Base-by-base conservation (phyloP, 2,329 filamentous ascomycete species). In the Aspergillus ruber region DNA sequence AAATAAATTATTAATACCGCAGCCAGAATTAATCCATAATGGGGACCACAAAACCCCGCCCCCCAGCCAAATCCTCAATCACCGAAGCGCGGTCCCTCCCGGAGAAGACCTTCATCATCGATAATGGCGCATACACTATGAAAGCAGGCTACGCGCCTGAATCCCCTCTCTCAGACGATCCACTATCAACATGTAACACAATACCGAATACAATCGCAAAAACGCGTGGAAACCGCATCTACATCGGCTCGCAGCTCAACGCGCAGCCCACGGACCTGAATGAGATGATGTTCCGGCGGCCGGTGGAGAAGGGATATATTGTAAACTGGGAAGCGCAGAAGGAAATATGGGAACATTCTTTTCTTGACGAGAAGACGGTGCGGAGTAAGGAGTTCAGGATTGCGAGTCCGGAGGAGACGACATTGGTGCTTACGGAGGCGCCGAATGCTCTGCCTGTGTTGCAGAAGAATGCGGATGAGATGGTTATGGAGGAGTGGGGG, bases 261-360 rank as follows among this genome's bases (percentile, higher is more conserved):
- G 80, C 84, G 7, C 78, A 82, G 49, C 94, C 91, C 67, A 84
- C 79, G 54, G 91, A 98, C 63, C 95, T 89, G 73, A 89, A 90
- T 55, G 91, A 96, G 66, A 82, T 94, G 17, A 79, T 82, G 7
- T 95, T 96, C 61, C 81, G 91, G 1, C 78, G 91, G 0, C 93
- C 93, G 0, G 87, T 97, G 1, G 93, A 98, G 68, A 94, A 90
- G 68, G 93, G 93, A 6, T 97, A 88, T 63, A 77, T 97, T 43
- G 90, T 97, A 51, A 96, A 91, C 63, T 98, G 93, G 93, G 93
- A 98, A 68, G 85, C 86, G 0, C 82, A 98, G 72, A 91, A 88
- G 69, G 90, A 93, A 62, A 88, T 98, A 44, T 98, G 93, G 93
- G 90, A 96, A 61, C 82, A 85, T 57, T 84, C 90, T 50, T 87